A percentile compares a stretch with the other conserved stretches of the same genome.
phyloP scores from a whole-genome alignment of 176 grass and related monocot species.

The Hsuehochloa calcarea region DNA sequence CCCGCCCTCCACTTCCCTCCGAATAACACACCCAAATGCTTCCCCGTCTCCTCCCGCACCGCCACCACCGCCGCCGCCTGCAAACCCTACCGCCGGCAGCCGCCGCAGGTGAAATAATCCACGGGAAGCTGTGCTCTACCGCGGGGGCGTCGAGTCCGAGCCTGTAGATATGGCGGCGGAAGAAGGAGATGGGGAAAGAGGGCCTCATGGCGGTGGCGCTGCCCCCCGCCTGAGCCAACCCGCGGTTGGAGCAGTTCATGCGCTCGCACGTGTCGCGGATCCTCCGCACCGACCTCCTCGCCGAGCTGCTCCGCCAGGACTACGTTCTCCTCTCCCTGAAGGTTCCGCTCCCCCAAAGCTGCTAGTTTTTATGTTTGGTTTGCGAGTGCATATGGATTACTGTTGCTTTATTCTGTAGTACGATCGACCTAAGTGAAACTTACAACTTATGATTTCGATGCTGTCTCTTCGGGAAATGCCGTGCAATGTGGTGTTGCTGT shows the following conservation, averaged over 20 bases:
- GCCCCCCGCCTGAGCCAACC: conserved; percentile 28
- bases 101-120: not conserved
- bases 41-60: conserved; percentile 22
- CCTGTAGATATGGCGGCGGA: conserved; percentile 81
- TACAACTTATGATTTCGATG: not conserved
- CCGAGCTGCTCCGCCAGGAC: conserved; percentile 85
- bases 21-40: conserved; percentile 28
- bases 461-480: not conserved
- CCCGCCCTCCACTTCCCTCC: not conserved
- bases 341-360: conserved; percentile 32
- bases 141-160: conserved; percentile 59
- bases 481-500: not conserved
- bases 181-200: conserved; percentile 98
- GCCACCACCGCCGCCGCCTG: conserved; percentile 23
- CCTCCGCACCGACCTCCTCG: conserved; percentile 76
- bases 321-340: conserved; percentile 74
- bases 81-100: conserved; percentile 20
- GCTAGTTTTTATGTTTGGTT: not conserved
- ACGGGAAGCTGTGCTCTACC: conserved; percentile 20
- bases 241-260: conserved; percentile 71
- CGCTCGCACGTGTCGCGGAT: conserved; percentile 71
- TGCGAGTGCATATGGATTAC: not conserved
- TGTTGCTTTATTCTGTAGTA: not conserved
- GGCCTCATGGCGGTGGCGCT: conserved; percentile 78
- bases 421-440: not conserved